Base-by-base conservation (phyloP, 257 asterid species). In the Euphrasia confusa region DNA sequence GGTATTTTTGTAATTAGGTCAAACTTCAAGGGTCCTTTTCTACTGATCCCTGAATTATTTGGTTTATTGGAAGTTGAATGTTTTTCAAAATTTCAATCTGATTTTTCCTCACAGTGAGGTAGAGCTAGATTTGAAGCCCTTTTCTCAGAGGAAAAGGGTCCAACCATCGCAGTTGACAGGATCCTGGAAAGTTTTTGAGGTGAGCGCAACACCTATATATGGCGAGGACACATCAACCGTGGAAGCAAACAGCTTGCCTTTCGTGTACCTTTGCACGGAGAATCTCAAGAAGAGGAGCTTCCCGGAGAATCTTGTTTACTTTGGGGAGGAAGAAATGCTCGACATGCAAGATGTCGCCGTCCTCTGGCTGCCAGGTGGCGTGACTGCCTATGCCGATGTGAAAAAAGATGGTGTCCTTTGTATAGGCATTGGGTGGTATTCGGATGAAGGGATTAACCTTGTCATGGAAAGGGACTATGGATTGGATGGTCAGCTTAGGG, bases 401-500 rank as follows among this genome's bases (percentile, higher is more conserved):
- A 83, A 81, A 66, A 85, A 87, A 61, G 99, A 93, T 24, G 99
- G 94, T 11, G 74, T 80, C 45, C 89, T 93, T 10, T 89, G 97
- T 71, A 68, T 93, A 50, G 99, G 99, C 11, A 88, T 83, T 24
- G 99, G 99, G n/a, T 93, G 99, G 99, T 93, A 89, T 69, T 93
- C 99, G 0, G 87, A 81, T 9, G 97, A 85, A 75, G 99, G 99
- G 42, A 75, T 89, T 53, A 89, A 89, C 77, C 95, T 87, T 60
- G 99, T 93, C 9, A 87, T 93, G 94, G 99, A 93, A 71, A 78
- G 99, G 71, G 97, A 89, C 62, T 93, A 89, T 66, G 99, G 96
- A 67, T 75, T 82, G 15, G 97, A 89, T 74, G 97, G 99, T 53
- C 87, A 89, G 69, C 91, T 93, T 53, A 89, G 75, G 81, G 99